phyloP scores from a whole-genome alignment of 2,329 filamentous ascomycete species.

The Paecilomyces formosus region DNA sequence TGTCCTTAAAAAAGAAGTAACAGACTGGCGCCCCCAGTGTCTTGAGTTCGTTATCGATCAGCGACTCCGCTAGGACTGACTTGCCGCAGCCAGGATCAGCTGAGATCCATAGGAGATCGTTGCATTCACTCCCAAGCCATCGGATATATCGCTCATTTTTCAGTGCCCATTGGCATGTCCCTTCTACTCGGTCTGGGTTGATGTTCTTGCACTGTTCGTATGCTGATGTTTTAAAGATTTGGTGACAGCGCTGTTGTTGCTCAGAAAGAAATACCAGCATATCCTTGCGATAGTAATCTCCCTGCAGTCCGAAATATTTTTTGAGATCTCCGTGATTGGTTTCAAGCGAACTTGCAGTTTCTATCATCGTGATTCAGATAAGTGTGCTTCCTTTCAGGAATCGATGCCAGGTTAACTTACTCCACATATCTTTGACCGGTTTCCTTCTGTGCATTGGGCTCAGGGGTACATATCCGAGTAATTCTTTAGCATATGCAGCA shows the following conservation, averaged over 20 bases:
- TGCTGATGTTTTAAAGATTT: not conserved
- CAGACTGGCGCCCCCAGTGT: not conserved
- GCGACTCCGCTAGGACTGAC: not conserved
- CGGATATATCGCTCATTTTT: not conserved
- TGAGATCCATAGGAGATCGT: not conserved
- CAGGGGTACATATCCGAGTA: conserved; percentile 6
- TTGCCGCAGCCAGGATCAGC: not conserved
- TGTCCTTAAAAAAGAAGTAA: not conserved
- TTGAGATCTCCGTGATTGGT: too few relatives aligned
- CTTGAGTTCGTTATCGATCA: not conserved
- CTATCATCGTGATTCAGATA: too few relatives aligned
- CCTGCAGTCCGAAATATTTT: too few relatives aligned
- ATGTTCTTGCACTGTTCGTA: not conserved
- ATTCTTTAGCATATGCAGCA: conserved; percentile 20
- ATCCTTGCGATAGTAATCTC: not conserved
- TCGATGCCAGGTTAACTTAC: not conserved
- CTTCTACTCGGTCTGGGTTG: not conserved
- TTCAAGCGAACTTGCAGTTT: too few relatives aligned
- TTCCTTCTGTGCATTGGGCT: not conserved
- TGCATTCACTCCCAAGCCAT: not conserved
- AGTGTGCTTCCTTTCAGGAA: not conserved
- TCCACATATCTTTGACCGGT: not conserved
- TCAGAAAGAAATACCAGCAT: not conserved
- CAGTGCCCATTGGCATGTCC: not conserved
- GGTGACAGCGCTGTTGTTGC: not conserved